Percentiles rank a stretch among this genome's conserved stretches.
Evolutionary conservation across 176 grass and related monocot species (phyloP).

Genomic region (Lolium perenne): DNA sequence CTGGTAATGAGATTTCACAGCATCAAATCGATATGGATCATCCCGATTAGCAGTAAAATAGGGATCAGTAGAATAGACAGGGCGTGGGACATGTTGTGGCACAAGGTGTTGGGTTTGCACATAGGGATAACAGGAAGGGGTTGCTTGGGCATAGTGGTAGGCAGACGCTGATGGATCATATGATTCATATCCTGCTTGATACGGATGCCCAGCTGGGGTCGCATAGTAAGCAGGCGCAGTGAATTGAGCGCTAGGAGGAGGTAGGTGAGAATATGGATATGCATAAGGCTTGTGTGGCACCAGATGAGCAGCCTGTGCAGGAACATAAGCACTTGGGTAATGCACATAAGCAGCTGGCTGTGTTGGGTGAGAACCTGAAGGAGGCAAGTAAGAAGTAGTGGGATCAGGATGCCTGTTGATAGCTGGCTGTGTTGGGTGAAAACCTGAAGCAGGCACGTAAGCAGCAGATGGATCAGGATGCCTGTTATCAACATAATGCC

Average conservation of each 20-base stretch:
- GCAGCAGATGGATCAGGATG: slow-evolving; percentile 15
- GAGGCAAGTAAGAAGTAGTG: background rate
- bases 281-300: slow-evolving; percentile 24
- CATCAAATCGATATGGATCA: slow-evolving; percentile 35
- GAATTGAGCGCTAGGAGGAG: slow-evolving; percentile 13
- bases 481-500: slow-evolving; percentile 44
- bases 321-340: slow-evolving; percentile 36
- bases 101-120: slow-evolving; percentile 13
- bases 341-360: slow-evolving; percentile 32
- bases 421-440: background rate
- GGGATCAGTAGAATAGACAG: slow-evolving; percentile 29
- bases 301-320: background rate
- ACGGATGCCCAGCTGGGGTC: slow-evolving; percentile 25
- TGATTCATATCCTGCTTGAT: slow-evolving; percentile 31
- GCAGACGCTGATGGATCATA: slow-evolving; percentile 21
- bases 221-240: background rate
- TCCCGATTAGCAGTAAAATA: slow-evolving; percentile 33
- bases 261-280: slow-evolving; percentile 31
- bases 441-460: slow-evolving; percentile 2
- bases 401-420: slow-evolving; percentile 15
- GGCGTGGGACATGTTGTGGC: slow-evolving; percentile 10
- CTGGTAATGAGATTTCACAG: slow-evolving; percentile 36
- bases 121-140: slow-evolving; percentile 24
- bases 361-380: slow-evolving; percentile 2
- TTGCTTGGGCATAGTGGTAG: slow-evolving; percentile 34